Conservation (phyloP, 306 rosid species). For the Ceratonia siliqua region DNA sequence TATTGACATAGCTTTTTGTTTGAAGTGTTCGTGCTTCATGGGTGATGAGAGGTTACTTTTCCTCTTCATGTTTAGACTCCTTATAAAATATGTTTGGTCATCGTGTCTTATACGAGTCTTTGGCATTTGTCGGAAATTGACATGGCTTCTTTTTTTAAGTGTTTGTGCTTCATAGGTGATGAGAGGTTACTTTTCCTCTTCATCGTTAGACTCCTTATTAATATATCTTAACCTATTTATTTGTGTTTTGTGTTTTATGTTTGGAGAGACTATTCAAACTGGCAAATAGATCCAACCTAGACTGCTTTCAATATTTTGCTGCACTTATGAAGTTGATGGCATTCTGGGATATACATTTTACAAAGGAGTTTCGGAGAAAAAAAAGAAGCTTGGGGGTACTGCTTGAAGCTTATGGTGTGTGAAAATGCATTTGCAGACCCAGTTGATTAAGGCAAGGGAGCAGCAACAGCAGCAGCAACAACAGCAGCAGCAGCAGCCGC, state of each 20-base stretch:
- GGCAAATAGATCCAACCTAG: neutral
- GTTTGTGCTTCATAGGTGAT: neutral
- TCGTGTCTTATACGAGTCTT: neutral
- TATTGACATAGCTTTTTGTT: neutral
- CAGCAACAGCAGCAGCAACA: conserved; percentile 82
- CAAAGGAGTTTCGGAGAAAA: neutral
- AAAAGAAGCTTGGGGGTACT: conserved; percentile 20
- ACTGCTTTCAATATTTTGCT: neutral
- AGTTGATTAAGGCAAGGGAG: conserved; percentile 81
- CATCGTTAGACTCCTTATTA: neutral
- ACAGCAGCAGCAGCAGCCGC: conserved; percentile 51
- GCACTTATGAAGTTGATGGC: conserved; percentile 18
- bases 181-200: conserved; percentile 13
- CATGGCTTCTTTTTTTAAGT: neutral
- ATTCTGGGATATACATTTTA: conserved; percentile 12
- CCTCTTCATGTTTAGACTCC: neutral
- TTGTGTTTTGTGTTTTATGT: neutral
- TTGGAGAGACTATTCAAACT: neutral
- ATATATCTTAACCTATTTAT: neutral
- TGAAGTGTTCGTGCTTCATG: neutral
- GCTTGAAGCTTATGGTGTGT: conserved; percentile 40
- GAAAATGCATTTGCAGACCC: conserved; percentile 64
- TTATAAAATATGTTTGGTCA: too few relatives aligned
- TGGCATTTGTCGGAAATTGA: too few relatives aligned
- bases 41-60: neutral